Conservation (phyloP, 2,329 filamentous ascomycete genomes). For the Fusarium avenaceum region DNA sequence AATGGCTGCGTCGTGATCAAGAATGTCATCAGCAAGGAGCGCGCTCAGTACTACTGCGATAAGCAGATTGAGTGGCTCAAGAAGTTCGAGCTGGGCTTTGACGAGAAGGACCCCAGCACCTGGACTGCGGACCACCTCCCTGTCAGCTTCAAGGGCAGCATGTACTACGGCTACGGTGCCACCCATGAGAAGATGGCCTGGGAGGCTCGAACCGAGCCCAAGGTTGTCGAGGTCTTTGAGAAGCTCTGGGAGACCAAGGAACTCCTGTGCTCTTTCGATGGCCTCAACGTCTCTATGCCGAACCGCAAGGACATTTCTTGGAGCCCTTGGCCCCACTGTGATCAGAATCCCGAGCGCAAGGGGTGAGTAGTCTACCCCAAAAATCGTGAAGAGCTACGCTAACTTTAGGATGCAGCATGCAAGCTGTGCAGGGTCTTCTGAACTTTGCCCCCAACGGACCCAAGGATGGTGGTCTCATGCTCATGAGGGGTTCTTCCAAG, state of each 20-base stretch:
- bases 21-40: constrained; percentile 43
- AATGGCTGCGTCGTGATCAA: constrained; percentile 44
- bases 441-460: constrained; percentile 52
- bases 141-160: constrained; percentile 57
- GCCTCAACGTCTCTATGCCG: constrained; percentile 56
- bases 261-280: constrained; percentile 62
- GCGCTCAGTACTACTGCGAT: constrained; percentile 43
- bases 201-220: constrained; percentile 62
- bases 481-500: constrained; percentile 48
- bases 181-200: constrained; percentile 64
- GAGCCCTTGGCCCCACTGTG: constrained; percentile 46
- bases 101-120: constrained; percentile 40
- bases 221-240: constrained; percentile 61
- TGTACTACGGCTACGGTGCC: constrained; percentile 62
- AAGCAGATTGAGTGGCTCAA: constrained; percentile 47
- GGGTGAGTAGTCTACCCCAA: constrained; percentile 45
- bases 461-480: constrained; percentile 54
- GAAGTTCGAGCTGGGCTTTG: constrained; percentile 44
- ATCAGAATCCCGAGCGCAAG: constrained; percentile 44
- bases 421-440: constrained; percentile 22
- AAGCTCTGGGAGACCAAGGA: constrained; percentile 61
- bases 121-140: constrained; percentile 43
- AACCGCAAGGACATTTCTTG: constrained; percentile 53
- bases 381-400: not conserved
- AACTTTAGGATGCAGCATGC: constrained; percentile 2